phyloP scores from a whole-genome alignment of 2,329 filamentous ascomycete species.

The Botrytis porri region DNA sequence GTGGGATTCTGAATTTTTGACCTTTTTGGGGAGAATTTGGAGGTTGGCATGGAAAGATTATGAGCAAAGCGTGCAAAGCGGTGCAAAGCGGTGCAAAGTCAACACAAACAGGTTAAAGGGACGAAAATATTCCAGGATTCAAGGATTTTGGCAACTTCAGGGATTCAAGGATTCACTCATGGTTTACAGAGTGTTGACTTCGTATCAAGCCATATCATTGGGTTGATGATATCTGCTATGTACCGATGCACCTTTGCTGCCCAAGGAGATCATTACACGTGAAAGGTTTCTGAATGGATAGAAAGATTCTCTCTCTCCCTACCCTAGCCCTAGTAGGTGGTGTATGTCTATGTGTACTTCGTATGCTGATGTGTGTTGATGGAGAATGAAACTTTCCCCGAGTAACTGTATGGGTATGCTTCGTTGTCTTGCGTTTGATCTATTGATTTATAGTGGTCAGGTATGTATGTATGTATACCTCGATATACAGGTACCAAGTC shows the following conservation, averaged over 20 bases:
- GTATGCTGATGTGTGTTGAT: neutral
- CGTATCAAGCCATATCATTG: neutral
- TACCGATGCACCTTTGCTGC: neutral
- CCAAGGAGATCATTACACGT: neutral
- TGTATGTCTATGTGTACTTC: neutral
- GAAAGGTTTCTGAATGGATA: neutral
- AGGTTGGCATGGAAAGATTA: neutral
- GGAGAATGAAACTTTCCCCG: neutral
- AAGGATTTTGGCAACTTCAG: neutral
- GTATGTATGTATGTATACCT: neutral
- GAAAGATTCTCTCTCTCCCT: neutral
- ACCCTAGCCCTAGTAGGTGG: neutral
- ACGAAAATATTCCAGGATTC: neutral
- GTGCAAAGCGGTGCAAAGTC: neutral
- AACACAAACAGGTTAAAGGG: conserved; percentile 8
- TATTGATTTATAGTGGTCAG: neutral
- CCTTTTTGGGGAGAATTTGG: neutral
- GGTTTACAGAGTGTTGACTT: neutral
- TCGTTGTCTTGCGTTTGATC: neutral
- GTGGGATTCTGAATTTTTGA: neutral
- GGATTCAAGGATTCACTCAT: conserved; percentile 3
- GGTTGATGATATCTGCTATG: neutral
- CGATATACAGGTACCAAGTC: neutral
- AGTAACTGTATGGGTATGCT: neutral
- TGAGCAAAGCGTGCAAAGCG: neutral